Conservation (phyloP, 495 filamentous ascomycete species). For the Penicillium dipodomyicola region DNA sequence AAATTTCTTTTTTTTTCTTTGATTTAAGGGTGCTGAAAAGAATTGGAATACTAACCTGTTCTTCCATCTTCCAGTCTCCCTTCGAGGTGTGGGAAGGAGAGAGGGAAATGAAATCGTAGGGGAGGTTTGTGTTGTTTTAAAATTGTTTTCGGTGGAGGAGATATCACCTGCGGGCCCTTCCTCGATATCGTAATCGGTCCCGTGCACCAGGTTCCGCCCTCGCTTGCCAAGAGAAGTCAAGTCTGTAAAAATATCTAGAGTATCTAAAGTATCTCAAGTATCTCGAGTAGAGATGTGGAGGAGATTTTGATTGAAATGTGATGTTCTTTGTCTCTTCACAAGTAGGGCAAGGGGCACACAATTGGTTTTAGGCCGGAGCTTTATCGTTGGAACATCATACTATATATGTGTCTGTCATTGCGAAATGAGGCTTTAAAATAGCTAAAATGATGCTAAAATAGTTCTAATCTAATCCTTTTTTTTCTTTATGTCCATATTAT, state of each 20-base stretch:
- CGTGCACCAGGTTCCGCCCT: constrained; percentile 27
- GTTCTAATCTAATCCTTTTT: background rate
- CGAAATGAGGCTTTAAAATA: background rate
- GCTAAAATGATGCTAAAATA: background rate
- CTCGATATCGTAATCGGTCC: constrained; percentile 31
- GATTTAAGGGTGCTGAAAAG: constrained; percentile 6
- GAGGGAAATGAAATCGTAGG: constrained; percentile 15
- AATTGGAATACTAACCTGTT: constrained; percentile 39
- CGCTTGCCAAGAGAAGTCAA: constrained; percentile 15
- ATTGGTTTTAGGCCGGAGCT: background rate
- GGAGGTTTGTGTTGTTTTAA: constrained; percentile 28
- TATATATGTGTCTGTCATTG: background rate
- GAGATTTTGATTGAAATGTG: background rate
- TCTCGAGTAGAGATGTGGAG: background rate
- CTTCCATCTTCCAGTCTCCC: constrained; percentile 51
- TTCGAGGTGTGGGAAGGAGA: constrained; percentile 30
- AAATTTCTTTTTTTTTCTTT: constrained; percentile 21
- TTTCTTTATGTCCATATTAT: background rate
- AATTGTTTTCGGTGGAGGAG: constrained; percentile 35
- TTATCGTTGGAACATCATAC: background rate
- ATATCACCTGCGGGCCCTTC: constrained; percentile 10
- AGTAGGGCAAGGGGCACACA: constrained; percentile 7
- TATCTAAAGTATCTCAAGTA: background rate
- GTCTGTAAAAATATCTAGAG: background rate
- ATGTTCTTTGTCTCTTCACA: background rate